These are phyloP conservation scores for Rhodosporidiobolus odoratus DNA, from an alignment of 768 basidiomycete genomes.

Conservation along the genomic window DNA sequence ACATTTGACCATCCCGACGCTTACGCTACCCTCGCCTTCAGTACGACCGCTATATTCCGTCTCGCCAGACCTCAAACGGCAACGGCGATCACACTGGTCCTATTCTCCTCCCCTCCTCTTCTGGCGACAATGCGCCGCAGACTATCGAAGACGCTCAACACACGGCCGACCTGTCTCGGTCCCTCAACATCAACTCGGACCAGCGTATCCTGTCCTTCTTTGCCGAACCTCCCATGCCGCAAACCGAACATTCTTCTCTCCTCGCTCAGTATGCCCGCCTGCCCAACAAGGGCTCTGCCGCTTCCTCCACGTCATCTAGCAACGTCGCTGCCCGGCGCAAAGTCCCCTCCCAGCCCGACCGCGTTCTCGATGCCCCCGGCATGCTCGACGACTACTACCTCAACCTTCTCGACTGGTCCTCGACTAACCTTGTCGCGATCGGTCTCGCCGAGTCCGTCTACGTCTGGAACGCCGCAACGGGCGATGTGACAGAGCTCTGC, in stretches of 20 bases:
- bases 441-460: conserved; percentile 81
- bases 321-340: conserved; percentile 67
- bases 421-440: conserved; percentile 78
- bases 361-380: conserved; percentile 92
- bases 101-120: conserved; percentile 26
- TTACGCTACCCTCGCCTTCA: background rate
- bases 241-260: conserved; percentile 72
- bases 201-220: conserved; percentile 78
- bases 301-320: conserved; percentile 61
- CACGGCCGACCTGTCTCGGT: conserved; percentile 41
- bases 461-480: conserved; percentile 89
- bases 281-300: conserved; percentile 51
- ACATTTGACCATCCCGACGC: background rate
- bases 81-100: conserved; percentile 37
- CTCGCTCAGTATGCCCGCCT: conserved; percentile 69
- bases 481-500: conserved; percentile 61
- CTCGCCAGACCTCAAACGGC: conserved; percentile 14
- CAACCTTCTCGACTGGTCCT: conserved; percentile 85
- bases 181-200: conserved; percentile 43
- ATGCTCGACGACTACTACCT: conserved; percentile 87
- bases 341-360: conserved; percentile 78
- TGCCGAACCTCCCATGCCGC: conserved; percentile 67
- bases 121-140: background rate
- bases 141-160: conserved; percentile 36
- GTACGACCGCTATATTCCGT: conserved; percentile 40